These are phyloP conservation scores for Annulohypoxylon nitens DNA, from an alignment of 495 filamentous ascomycete genomes.

Conservation along the genomic window DNA sequence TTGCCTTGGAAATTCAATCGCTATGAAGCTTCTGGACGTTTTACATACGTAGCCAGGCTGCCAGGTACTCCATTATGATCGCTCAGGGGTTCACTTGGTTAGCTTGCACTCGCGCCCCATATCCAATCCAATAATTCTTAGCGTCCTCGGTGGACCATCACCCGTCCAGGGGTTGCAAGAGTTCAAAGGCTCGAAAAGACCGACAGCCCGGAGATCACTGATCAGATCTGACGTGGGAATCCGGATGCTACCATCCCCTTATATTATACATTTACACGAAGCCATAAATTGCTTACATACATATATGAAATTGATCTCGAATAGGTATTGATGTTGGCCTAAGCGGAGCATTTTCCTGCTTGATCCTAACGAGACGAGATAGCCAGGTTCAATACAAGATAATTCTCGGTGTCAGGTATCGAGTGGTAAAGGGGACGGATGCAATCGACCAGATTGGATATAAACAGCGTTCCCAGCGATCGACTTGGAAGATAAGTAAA, in stretches of 20 bases:
- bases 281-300: slow-evolving; percentile 15
- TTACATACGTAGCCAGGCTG: slow-evolving; percentile 7
- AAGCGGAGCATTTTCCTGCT: slow-evolving; percentile 31
- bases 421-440: slow-evolving; percentile 6
- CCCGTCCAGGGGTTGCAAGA: slow-evolving; percentile 32
- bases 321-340: not conserved
- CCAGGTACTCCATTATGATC: slow-evolving; percentile 16
- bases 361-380: not conserved
- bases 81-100: slow-evolving; percentile 38
- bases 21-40: slow-evolving; percentile 27
- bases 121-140: slow-evolving; percentile 39
- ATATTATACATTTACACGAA: slow-evolving; percentile 34
- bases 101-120: slow-evolving; percentile 25
- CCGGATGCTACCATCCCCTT: slow-evolving; percentile 41
- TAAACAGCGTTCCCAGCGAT: slow-evolving; percentile 1
- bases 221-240: slow-evolving; percentile 46
- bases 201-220: slow-evolving; percentile 47
- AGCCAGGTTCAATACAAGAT: not conserved
- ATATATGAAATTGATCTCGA: not conserved
- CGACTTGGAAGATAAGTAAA: slow-evolving; percentile 12
- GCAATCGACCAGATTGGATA: slow-evolving; percentile 8
- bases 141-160: slow-evolving; percentile 19
- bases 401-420: not conserved
- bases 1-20: slow-evolving; percentile 23
- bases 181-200: slow-evolving; percentile 28